Evolutionary conservation across 164 flowering plant species (phyloP), one percentile per base, ranked within the genome.

Genomic region (Dillenia suffruticosa): DNA sequence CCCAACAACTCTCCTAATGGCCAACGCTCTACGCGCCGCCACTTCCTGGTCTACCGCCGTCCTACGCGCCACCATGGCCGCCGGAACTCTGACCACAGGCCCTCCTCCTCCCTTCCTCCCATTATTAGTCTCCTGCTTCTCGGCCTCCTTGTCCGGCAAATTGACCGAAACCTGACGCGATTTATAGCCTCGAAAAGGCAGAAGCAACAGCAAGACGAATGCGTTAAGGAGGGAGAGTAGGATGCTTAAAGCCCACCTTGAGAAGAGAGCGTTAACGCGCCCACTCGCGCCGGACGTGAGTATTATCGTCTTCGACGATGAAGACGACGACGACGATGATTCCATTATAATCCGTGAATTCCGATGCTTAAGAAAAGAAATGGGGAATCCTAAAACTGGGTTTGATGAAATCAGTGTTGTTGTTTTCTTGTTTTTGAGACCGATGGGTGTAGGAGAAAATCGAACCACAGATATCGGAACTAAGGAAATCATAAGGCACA

Each of bases 271-370:
- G 64, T 61, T 84, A 24, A 81, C 65, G 3, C 87, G 76, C 2
- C 85, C 88, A 62, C 84, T 88, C 1, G 91, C 89, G 9, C 91
- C 95, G 0, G 91, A 80, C 12, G 88, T 85, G 8, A 87, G 62
- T 1, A 88, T 76, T 68, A 77, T 17, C 51, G 85, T 19, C 16
- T 68, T n/a, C 19, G 74, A 50, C 1, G 65, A n/a, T 10, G 32
- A 64, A 3, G 66, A 9, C 49, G 61, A 14, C 63, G 49, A 68
- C 10, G 44, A 19, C 12, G 52, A n/a, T 8, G 71, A 16, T n/a
- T 67, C 68, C 59, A 64, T 51, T 16, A 10, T 11, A 47, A 17
- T 45, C 49, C 46, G 10, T 9, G 1, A 56, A 40, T 5, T 32
- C 9, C 3, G 32, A 54, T 17, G 3, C 1, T 12, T 19, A 51